Base-by-base conservation (phyloP, 441 rosid species). In the Rhodomyrtus psidioides region DNA sequence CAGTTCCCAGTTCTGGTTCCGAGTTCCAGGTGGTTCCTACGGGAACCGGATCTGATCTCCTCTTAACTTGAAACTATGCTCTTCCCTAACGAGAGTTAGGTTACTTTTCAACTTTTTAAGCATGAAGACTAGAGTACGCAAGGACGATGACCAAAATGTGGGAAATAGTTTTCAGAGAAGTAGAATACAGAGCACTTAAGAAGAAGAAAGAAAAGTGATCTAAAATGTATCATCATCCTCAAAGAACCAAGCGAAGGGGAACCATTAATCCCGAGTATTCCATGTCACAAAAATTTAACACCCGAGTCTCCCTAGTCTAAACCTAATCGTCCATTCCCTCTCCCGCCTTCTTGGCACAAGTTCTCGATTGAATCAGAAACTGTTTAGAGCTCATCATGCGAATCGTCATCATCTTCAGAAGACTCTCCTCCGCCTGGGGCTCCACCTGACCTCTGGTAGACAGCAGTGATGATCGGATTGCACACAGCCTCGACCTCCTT, bases 401-500 rank as follows among this genome's bases (percentile, higher is more conserved):
- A 87, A n/a, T 94, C 97, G 21, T 95, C 99, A 0, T 96, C 98
- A 0, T 93, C 91, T 15, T 82, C 82, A 0, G 94, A 82, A 12
- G 93, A 39, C 79, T 70, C 85, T 39, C 89, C 96, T 23, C 92
- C 95, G 6, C 95, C 98, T 0, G 96, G 93, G 51, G 95, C 95
- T n/a, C 97, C 98, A 8, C 98, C 99, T 1, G 97, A 93, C 65
- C 96, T 93, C 86, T 97, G 98, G 87, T 97, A 97, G 1, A 97
- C 99, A 0, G 96, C 96, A 0, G 94, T 91, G 88, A 97, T 95
- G 89, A 97, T 95, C 10, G 98, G 99, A 90, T 97, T 97, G 91
- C 98, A 97, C 7, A 96, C 96, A 6, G 98, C 96, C 89, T 97
- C 99, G 0, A 97, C 98, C 90, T 96, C 99, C 93, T 97, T 97